Evolutionary conservation across 1,284 basidiomycete genomes (phyloP), one percentile per base, ranked within the genome.

Genomic region (Xerocomus amazonicus): DNA sequence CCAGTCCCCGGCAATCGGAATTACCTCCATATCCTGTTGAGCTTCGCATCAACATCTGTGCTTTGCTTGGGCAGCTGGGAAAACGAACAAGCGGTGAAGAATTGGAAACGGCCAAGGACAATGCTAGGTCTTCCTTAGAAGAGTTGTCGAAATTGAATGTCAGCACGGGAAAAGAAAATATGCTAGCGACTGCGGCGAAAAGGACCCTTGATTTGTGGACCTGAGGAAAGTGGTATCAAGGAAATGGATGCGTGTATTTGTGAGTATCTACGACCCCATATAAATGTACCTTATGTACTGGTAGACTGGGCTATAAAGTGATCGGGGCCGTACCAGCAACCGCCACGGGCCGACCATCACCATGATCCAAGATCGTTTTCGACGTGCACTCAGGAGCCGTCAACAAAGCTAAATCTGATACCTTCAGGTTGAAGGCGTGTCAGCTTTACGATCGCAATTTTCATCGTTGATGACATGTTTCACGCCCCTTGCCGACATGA

Each of bases 31-130:
- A 80, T 59, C 83, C 83, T 16, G 68, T 78, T 16, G 88, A 90
- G 69, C 76, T 91, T 46, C 79, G 87, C 43, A 72, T 79, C 23
- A 91, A 91, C 59, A 76, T 81, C 19, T 90, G 88, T 59, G 78
- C 81, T 6, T 73, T 91, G 53, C 68, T 90, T 27, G 73, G 77
- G 41, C 83, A 88, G 57, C 60, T 89, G 19, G 77, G 76, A 43
- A 77, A 76, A 55, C 73, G 80, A 55, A 67, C 71, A 3, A 66
- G 77, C 14, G 72, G 71, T 8, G 73, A 74, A 16, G 75, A 79
- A 47, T 59, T 83, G 45, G 66, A 68, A 17, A 69, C 65, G 40
- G 62, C 88, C 49, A 80, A 83, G 63, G 74, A 75, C 10, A 67
- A 67, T 41, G 67, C 78, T 16, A 66, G 70, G 41, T 73, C 78